A percentile compares a stretch with the other conserved stretches of the same genome.
phyloP scores from a whole-genome alignment of 345 rosid species.

The Moricandia arvensis region DNA sequence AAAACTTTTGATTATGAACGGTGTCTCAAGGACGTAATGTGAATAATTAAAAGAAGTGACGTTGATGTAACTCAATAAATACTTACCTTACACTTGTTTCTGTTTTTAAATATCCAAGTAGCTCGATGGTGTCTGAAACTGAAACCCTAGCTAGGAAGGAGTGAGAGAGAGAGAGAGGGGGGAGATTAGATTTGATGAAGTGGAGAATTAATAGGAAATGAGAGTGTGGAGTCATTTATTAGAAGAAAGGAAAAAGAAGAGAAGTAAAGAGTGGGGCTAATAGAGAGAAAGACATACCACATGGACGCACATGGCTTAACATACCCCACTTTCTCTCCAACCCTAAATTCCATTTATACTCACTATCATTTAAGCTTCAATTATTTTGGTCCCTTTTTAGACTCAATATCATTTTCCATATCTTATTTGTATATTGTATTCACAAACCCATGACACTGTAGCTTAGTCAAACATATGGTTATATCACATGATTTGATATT shows the following conservation, averaged over 20 bases:
- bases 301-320: constrained; percentile 87
- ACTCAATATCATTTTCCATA: constrained; percentile 1
- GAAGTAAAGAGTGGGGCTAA: constrained; percentile 54
- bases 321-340: constrained; percentile 33
- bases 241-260: constrained; percentile 45
- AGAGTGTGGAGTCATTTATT: constrained; percentile 55
- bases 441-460: constrained; percentile 6
- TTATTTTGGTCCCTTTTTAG: constrained; percentile 30
- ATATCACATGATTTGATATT: neutral
- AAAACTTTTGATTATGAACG: constrained; percentile 1
- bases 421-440: constrained; percentile 2
- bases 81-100: constrained; percentile 17
- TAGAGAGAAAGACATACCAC: constrained; percentile 85
- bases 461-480: neutral
- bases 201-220: constrained; percentile 35
- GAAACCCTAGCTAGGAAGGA: constrained; percentile 28
- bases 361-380: constrained; percentile 27
- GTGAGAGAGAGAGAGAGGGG: constrained; percentile 15
- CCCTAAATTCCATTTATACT: constrained; percentile 32
- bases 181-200: constrained; percentile 9
- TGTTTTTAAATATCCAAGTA: neutral
- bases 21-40: neutral
- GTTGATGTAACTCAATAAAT: constrained; percentile 5
- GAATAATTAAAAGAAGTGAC: too few species aligned
- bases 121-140: constrained; percentile 16